Evolutionary conservation across 306 rosid species (phyloP).

Genomic region (Fragaria ananassa): DNA sequence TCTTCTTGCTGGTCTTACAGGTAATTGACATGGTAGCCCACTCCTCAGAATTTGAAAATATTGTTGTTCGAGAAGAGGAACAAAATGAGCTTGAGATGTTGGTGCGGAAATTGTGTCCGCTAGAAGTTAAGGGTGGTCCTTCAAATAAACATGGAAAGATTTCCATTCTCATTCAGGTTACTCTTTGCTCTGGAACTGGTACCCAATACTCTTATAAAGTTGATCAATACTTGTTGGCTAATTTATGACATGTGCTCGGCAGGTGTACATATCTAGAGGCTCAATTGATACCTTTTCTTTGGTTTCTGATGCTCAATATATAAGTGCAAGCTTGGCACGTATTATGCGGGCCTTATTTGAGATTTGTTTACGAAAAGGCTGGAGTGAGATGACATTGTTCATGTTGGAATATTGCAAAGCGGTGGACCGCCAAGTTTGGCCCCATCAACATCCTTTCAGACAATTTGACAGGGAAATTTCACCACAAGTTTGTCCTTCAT

Average conservation of each 20-base stretch:
- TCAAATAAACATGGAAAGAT: conserved; percentile 94
- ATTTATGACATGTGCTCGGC: conserved; percentile 37
- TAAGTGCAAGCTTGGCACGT: conserved; percentile 98
- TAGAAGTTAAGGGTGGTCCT: conserved; percentile 93
- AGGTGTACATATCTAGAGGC: conserved; percentile 93
- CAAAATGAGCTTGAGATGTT: conserved; percentile 88
- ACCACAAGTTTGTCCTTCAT: conserved; percentile 52
- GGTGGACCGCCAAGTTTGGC: conserved; percentile 97
- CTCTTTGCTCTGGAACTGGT: conserved; percentile 19
- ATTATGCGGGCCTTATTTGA: conserved; percentile 90
- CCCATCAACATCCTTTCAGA: conserved; percentile 88
- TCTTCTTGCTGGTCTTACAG: conserved; percentile 38
- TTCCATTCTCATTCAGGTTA: conserved; percentile 91
- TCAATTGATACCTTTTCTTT: conserved; percentile 77
- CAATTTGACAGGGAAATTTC: conserved; percentile 89
- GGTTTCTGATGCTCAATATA: conserved; percentile 93
- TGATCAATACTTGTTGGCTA: conserved; percentile 9
- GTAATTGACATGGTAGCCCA: conserved; percentile 91
- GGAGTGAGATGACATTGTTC: conserved; percentile 90
- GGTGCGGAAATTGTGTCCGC: conserved; percentile 69
- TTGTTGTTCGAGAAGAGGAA: conserved; percentile 96
- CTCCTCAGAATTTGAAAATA: conserved; percentile 94
- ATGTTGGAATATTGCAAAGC: conserved; percentile 98
- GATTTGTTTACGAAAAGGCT: conserved; percentile 85
- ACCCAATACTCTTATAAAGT: conserved; percentile 3